These are phyloP conservation scores for Monosporascus sp. DNA, from an alignment of 2,329 filamentous ascomycete genomes.

Conservation along the genomic window DNA sequence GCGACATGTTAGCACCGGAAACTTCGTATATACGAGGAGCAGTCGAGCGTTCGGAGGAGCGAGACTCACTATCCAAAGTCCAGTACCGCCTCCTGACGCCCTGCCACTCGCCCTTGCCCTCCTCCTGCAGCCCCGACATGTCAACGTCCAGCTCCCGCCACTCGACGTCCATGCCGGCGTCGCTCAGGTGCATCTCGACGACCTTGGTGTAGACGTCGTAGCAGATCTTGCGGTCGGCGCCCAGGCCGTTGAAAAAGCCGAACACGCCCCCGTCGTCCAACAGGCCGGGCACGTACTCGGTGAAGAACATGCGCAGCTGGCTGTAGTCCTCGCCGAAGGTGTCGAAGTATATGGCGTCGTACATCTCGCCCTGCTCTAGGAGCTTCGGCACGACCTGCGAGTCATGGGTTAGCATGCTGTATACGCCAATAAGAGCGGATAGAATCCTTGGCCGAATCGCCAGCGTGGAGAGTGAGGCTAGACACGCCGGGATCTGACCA, in stretches of 20 bases:
- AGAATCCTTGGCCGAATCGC: no score
- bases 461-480: no score
- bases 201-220: slow-evolving; percentile 96
- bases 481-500: no score
- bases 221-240: slow-evolving; percentile 85
- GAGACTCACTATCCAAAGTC: slow-evolving; percentile 65
- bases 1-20: slow-evolving; percentile 18
- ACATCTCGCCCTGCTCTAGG: slow-evolving; percentile 61
- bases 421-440: no score
- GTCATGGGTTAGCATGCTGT: background rate
- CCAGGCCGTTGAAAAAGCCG: slow-evolving; percentile 86
- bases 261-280: slow-evolving; percentile 70
- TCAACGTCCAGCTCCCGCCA: slow-evolving; percentile 78
- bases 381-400: slow-evolving; percentile 50
- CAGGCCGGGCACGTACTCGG: slow-evolving; percentile 76
- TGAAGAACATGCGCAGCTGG: slow-evolving; percentile 81
- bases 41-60: background rate
- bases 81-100: slow-evolving; percentile 87
- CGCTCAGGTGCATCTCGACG: slow-evolving; percentile 82
- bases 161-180: slow-evolving; percentile 83
- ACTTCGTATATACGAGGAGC: background rate
- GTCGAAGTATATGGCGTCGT: slow-evolving; percentile 94
- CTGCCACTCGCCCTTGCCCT: slow-evolving; percentile 74
- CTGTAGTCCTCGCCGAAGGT: slow-evolving; percentile 94
- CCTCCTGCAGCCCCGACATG: slow-evolving; percentile 56